phyloP scores from a whole-genome alignment of 2,329 filamentous ascomycete genomes.

The Colletotrichum sansevieriae region DNA sequence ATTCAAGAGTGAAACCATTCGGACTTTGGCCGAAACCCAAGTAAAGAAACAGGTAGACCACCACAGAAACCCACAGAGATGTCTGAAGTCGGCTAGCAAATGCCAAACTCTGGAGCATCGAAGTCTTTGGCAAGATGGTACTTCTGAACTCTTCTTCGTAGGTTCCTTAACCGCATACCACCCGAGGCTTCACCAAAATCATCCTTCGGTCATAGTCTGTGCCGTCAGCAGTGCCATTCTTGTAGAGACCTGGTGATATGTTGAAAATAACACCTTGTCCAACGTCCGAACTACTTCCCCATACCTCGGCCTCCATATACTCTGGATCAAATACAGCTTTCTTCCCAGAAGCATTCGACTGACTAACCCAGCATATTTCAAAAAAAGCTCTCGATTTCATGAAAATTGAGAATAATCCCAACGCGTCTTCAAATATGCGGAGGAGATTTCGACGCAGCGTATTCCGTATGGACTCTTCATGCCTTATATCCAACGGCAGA shows the following conservation, averaged over 20 bases:
- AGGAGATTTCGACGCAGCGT: background rate
- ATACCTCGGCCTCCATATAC: background rate
- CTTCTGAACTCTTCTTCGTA: too few relatives aligned
- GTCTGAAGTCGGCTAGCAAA: too few relatives aligned
- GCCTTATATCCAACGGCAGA: background rate
- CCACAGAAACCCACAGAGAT: too few relatives aligned
- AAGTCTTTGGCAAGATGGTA: too few relatives aligned
- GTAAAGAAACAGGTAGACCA: too few relatives aligned
- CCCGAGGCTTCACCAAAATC: conserved; percentile 18
- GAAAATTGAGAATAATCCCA: background rate
- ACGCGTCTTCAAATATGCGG: background rate
- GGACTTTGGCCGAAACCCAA: too few relatives aligned
- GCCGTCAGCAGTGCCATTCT: conserved; percentile 39
- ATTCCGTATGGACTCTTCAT: rapidly evolving
- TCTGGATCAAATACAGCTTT: background rate
- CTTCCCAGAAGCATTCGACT: background rate
- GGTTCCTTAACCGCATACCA: conserved; percentile 4
- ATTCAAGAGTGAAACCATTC: too few relatives aligned
- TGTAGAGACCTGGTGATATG: conserved; percentile 15
- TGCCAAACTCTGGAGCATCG: too few relatives aligned
- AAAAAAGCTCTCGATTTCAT: conserved; percentile 16
- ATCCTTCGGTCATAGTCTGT: conserved; percentile 24
- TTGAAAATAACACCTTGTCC: background rate
- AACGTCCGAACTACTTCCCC: background rate
- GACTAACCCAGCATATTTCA: background rate